Percentiles rank a stretch among this genome's conserved stretches.
phyloP scores from a whole-genome alignment of 2,329 filamentous ascomycete genomes.

The Pseudocercospora macadamiae region DNA sequence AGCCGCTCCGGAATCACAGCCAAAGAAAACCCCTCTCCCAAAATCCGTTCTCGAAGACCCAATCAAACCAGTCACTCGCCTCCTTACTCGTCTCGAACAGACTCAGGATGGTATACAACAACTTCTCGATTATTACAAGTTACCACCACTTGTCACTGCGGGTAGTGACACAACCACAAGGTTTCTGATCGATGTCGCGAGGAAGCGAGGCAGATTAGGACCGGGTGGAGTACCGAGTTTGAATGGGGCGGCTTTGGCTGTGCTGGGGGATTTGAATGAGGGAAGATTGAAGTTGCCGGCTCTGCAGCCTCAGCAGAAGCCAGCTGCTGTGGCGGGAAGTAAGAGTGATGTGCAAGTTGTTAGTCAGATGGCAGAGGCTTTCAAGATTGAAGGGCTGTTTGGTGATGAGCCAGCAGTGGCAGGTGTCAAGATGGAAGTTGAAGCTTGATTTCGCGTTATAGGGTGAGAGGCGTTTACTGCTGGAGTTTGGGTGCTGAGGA shows the following conservation, averaged over 20 bases:
- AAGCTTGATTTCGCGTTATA: constrained; percentile 16
- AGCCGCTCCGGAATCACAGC: constrained; percentile 10
- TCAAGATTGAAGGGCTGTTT: constrained; percentile 92
- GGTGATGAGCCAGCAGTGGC: constrained; percentile 59
- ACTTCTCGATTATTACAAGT: constrained; percentile 79
- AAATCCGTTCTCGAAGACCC: constrained; percentile 95
- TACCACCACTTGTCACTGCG: constrained; percentile 72
- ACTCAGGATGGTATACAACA: constrained; percentile 75
- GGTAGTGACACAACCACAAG: constrained; percentile 81
- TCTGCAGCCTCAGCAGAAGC: constrained; percentile 39
- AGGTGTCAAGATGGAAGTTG: constrained; percentile 30
- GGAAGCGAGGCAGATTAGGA: constrained; percentile 86
- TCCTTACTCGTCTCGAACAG: constrained; percentile 77
- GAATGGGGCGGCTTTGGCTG: constrained; percentile 82
- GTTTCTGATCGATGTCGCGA: constrained; percentile 91
- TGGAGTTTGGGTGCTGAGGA: not conserved
- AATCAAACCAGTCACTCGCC: constrained; percentile 78
- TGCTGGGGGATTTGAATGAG: constrained; percentile 96
- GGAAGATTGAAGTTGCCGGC: constrained; percentile 67
- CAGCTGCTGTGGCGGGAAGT: constrained; percentile 35
- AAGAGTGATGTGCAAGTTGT: constrained; percentile 84
- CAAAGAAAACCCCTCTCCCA: constrained; percentile 57
- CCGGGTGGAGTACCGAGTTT: constrained; percentile 90
- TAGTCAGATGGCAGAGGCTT: constrained; percentile 89
- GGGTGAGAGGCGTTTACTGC: not conserved